Conservation (phyloP, 768 basidiomycete species). For the Rubroboletus pulcherrimus region DNA sequence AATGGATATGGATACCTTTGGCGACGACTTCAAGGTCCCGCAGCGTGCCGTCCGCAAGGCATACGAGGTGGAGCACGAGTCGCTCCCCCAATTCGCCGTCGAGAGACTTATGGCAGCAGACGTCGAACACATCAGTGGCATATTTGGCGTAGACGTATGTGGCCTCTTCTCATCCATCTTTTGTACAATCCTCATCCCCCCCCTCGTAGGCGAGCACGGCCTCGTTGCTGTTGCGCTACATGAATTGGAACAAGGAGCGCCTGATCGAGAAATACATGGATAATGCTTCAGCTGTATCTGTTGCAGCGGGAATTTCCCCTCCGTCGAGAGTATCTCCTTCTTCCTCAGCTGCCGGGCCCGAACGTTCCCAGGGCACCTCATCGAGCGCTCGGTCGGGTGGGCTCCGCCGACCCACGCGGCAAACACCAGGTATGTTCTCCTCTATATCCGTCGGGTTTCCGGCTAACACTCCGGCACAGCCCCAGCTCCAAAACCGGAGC, state of each 20-base stretch:
- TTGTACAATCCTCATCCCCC: background rate
- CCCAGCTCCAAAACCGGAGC: conserved; percentile 34
- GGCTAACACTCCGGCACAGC: background rate
- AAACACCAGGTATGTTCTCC: conserved; percentile 21
- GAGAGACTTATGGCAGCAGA: conserved; percentile 75
- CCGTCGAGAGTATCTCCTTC: conserved; percentile 20
- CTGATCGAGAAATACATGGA: conserved; percentile 98
- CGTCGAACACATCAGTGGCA: conserved; percentile 80
- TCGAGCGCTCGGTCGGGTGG: conserved; percentile 22
- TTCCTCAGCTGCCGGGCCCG: conserved; percentile 29
- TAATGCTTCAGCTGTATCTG: conserved; percentile 65
- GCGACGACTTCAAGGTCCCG: conserved; percentile 59
- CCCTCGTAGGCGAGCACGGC: conserved; percentile 58
- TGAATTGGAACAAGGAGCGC: conserved; percentile 94
- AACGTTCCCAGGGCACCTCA: conserved; percentile 30
- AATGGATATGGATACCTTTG: conserved; percentile 64
- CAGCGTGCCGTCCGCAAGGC: conserved; percentile 58
- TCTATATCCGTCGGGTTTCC: background rate
- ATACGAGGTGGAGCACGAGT: conserved; percentile 84
- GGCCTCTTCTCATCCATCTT: background rate
- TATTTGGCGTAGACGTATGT: conserved; percentile 88
- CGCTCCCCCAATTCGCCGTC: conserved; percentile 67
- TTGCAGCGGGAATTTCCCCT: conserved; percentile 67
- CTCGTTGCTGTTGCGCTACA: conserved; percentile 72
- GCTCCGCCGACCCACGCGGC: conserved; percentile 29